Base-by-base conservation (phyloP, 305 asterid species). In the Striga hermonthica region DNA sequence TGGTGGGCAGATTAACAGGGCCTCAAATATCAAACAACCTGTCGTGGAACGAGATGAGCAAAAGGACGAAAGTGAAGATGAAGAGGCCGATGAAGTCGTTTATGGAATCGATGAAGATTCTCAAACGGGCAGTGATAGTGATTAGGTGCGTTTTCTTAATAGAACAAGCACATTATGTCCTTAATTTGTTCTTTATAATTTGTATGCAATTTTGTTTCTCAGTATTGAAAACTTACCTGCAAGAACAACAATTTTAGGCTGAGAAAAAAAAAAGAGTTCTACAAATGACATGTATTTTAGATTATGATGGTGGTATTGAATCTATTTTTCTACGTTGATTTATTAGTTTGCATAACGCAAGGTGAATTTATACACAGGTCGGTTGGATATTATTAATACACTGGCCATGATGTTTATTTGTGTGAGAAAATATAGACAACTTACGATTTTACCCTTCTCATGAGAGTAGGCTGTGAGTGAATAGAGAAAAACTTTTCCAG, bases 81-180 rank as follows among this genome's bases (percentile, higher is more conserved):
- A 87, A 59, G 94, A 83, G 41, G 87, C 81, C 31, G 97, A 87
- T 12, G 98, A 90, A 64, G 86, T 73, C 78, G 64, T 81, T 67
- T 83, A 84, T 66, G 95, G 90, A 38, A 72, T 73, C 11, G 92
- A 90, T 12, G 95, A 88, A 28, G 94, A 83, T 66, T 86, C 95
- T 16, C 73, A 84, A 65, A 70, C 75, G 1, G 66, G 80, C 67
- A 83, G 85, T 36, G 93, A 83, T 9, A 67, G 72, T 70, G 92
- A 82, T 44, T 89, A 79, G 76, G 49, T 9, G 31, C 70, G 71
- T 62, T 67, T 41, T 56, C 60, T 39, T 54, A 43, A 61, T 72
- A 68, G 61, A 9, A 69, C 56, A 65, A 70, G 76, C 55, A 8
- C 55, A 48, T 47, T 35, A 16, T 7, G 31, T 22, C 31, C 31